These are phyloP conservation scores for Tulasnella sp. DNA, from an alignment of 768 basidiomycete species.

Conservation along the genomic window DNA sequence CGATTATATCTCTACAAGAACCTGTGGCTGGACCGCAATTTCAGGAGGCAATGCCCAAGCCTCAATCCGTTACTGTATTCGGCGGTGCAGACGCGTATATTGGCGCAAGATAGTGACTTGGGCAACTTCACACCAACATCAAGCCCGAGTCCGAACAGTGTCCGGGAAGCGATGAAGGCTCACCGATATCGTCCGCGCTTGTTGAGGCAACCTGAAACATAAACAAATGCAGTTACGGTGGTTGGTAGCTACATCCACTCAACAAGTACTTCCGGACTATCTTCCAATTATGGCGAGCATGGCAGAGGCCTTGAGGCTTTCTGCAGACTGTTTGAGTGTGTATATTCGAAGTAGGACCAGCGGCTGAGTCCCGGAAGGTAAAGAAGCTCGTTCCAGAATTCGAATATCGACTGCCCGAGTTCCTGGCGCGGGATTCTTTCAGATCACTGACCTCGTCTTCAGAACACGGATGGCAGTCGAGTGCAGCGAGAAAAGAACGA, in stretches of 20 bases:
- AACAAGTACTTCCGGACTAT: background rate
- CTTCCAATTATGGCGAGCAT: background rate
- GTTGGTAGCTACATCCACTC: background rate
- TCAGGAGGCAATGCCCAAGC: background rate
- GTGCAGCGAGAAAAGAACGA: background rate
- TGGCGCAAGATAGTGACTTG: background rate
- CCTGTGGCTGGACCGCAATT: background rate
- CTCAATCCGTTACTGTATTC: background rate
- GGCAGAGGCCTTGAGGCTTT: background rate
- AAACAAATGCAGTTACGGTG: background rate
- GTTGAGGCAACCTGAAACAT: background rate
- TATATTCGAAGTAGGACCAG: background rate
- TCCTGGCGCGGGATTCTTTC: background rate
- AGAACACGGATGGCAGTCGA: background rate
- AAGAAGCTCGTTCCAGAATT: slow-evolving; percentile 1
- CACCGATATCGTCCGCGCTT: background rate
- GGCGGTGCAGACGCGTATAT: background rate
- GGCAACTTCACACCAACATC: background rate
- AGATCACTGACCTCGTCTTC: background rate
- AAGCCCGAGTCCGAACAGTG: background rate
- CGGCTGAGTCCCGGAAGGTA: background rate
- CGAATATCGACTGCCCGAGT: background rate
- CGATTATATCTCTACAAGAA: background rate
- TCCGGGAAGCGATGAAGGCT: background rate
- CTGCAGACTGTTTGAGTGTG: background rate